Percentiles rank a stretch among this genome's conserved stretches.
phyloP scores from a whole-genome alignment of 176 grass and related monocot species.

The Tillandsia fasciculata region DNA sequence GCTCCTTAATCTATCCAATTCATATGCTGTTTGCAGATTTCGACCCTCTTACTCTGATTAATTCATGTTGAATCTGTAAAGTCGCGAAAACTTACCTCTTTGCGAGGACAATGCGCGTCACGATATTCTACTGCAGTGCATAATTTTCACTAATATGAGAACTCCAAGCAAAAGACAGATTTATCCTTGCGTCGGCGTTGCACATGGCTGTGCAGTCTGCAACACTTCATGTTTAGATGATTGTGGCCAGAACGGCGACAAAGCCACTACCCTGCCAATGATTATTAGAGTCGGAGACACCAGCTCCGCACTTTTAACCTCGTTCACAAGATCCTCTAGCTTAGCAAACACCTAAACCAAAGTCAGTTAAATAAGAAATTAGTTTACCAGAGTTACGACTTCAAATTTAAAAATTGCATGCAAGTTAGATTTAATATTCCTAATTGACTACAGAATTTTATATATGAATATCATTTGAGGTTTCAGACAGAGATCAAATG shows the following conservation, averaged over 20 bases:
- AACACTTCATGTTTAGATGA: constrained; percentile 27
- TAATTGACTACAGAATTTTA: not conserved
- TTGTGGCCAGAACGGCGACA: constrained; percentile 66
- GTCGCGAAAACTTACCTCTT: no score
- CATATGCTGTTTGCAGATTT: no score
- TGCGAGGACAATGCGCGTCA: no score
- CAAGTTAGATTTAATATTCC: not conserved
- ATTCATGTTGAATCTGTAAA: no score
- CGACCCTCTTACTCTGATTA: no score
- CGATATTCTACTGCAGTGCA: no score
- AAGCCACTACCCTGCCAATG: constrained; percentile 69
- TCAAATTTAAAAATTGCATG: not conserved
- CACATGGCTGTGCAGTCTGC: constrained; percentile 17
- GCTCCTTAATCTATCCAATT: no score
- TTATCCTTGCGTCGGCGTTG: constrained; percentile 29
- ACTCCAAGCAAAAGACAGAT: not conserved
- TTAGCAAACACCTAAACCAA: constrained; percentile 49
- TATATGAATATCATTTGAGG: not conserved
- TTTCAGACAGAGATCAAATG: not conserved
- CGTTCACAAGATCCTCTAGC: constrained; percentile 63
- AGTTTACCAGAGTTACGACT: not conserved
- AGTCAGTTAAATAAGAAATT: constrained; percentile 1
- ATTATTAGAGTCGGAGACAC: constrained; percentile 78
- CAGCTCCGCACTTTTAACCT: constrained; percentile 48
- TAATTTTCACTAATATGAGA: not conserved